Percentiles rank a stretch among this genome's conserved stretches.
phyloP scores from a whole-genome alignment of 2,329 filamentous ascomycete species.

The Neonectria coccinea region DNA sequence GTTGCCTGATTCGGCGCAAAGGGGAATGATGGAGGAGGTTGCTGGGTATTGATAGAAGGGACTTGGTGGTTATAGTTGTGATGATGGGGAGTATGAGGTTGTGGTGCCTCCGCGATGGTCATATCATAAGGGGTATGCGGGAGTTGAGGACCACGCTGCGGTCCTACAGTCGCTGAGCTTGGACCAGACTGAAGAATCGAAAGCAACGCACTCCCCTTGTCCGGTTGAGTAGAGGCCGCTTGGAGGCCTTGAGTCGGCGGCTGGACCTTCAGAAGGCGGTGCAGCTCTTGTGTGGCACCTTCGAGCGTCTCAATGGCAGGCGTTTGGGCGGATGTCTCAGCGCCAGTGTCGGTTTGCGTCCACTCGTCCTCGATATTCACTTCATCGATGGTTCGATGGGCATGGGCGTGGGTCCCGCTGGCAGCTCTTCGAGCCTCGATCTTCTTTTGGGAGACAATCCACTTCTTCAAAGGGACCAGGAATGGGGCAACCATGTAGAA shows the following conservation, averaged over 20 bases:
- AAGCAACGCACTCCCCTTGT: constrained; percentile 65
- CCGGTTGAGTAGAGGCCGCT: constrained; percentile 46
- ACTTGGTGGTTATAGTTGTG: constrained; percentile 62
- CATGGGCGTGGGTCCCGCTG: constrained; percentile 55
- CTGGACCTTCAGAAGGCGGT: constrained; percentile 67
- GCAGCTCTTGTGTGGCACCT: constrained; percentile 64
- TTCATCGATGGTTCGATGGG: constrained; percentile 63
- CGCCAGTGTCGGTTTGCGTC: constrained; percentile 53
- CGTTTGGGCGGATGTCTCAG: constrained; percentile 47
- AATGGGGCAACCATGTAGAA: constrained; percentile 99
- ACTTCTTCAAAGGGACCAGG: constrained; percentile 84
- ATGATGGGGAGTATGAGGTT: constrained; percentile 69
- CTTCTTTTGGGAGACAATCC: constrained; percentile 88
- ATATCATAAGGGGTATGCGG: constrained; percentile 69
- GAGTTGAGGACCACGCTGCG: constrained; percentile 42
- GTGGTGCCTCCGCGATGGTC: constrained; percentile 59
- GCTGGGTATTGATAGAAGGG: constrained; percentile 42
- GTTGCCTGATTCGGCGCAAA: constrained; percentile 37
- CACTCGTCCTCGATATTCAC: constrained; percentile 73
- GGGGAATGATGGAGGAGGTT: constrained; percentile 50
- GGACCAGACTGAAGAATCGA: constrained; percentile 61
- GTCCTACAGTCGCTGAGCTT: constrained; percentile 23
- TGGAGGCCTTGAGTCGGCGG: constrained; percentile 64
- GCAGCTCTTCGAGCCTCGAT: constrained; percentile 66
- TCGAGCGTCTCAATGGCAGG: constrained; percentile 61